Conservation (phyloP, 345 rosid genomes). For the Turnera subulata region DNA sequence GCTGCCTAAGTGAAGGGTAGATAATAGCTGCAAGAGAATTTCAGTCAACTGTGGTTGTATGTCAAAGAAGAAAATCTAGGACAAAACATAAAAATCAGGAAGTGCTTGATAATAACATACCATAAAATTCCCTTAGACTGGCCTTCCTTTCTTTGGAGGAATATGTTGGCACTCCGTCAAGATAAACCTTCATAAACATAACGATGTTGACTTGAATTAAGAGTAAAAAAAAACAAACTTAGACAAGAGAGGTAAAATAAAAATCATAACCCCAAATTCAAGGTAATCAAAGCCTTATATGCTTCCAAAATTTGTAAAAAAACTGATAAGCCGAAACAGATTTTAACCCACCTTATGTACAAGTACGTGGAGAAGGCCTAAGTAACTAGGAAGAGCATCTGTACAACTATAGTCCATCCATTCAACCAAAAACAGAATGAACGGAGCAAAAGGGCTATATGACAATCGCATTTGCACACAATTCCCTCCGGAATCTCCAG, state of each 20-base stretch:
- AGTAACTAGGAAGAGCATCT: conserved; percentile 45
- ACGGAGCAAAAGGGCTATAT: conserved; percentile 55
- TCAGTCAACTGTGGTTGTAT: no score
- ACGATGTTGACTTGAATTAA: conserved; percentile 5
- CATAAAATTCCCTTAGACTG: conserved; percentile 59
- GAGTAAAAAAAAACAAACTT: background rate
- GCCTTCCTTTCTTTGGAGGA: conserved; percentile 58
- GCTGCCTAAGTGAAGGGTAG: conserved; percentile 57
- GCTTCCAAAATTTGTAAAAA: no score
- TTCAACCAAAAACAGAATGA: conserved; percentile 50
- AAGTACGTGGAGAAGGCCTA: conserved; percentile 57
- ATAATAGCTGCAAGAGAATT: conserved; percentile 48
- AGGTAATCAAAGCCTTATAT: background rate
- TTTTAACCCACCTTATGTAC: conserved; percentile 43
- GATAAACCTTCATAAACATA: conserved; percentile 41
- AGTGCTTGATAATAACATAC: conserved; percentile 28
- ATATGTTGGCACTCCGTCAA: conserved; percentile 52
- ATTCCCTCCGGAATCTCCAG: conserved; percentile 19
- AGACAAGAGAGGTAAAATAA: no score
- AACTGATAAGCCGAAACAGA: background rate
- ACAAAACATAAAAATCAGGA: conserved; percentile 2
- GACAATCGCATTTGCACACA: conserved; percentile 41
- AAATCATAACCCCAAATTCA: no score
- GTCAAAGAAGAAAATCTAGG: background rate
- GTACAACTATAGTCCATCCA: conserved; percentile 73